phyloP scores from a whole-genome alignment of 805 yeast genomes.

The Clavispora asparagi region DNA sequence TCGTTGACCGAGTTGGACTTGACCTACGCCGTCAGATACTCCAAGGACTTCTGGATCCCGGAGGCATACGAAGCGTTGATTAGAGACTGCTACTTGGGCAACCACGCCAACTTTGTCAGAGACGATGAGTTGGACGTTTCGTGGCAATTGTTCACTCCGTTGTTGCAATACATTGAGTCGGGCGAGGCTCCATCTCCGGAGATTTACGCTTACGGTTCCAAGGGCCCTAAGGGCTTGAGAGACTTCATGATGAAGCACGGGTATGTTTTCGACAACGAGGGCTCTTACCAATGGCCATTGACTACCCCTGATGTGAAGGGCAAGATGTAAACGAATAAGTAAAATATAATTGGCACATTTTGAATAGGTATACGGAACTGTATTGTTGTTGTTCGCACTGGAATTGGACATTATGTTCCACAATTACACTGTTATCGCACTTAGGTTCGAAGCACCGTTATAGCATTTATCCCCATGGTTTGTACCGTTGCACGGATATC shows the following conservation, averaged over 20 bases:
- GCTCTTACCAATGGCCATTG: conserved; percentile 87
- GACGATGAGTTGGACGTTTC: conserved; percentile 94
- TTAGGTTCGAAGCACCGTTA: no score
- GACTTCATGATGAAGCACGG: conserved; percentile 65
- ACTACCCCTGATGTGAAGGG: conserved; percentile 45
- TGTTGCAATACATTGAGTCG: conserved; percentile 74
- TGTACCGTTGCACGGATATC: no score
- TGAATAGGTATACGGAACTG: no score
- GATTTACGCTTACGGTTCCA: conserved; percentile 80
- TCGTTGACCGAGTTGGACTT: conserved; percentile 87
- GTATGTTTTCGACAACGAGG: conserved; percentile 58
- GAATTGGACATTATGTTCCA: no score
- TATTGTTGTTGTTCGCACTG: no score
- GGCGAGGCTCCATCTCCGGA: conserved; percentile 62
- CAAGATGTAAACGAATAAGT: conserved; percentile 14
- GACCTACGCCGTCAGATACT: conserved; percentile 74
- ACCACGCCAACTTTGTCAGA: conserved; percentile 95
- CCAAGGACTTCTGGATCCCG: conserved; percentile 85
- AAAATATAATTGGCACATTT: background rate
- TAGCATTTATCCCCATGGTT: no score
- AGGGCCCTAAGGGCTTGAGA: conserved; percentile 72
- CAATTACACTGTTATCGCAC: no score
- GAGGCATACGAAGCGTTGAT: conserved; percentile 97
- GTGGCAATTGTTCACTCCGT: conserved; percentile 91
- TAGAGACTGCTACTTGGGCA: conserved; percentile 84